Conservation (phyloP, 345 rosid species). For the Citrus trifoliata region DNA sequence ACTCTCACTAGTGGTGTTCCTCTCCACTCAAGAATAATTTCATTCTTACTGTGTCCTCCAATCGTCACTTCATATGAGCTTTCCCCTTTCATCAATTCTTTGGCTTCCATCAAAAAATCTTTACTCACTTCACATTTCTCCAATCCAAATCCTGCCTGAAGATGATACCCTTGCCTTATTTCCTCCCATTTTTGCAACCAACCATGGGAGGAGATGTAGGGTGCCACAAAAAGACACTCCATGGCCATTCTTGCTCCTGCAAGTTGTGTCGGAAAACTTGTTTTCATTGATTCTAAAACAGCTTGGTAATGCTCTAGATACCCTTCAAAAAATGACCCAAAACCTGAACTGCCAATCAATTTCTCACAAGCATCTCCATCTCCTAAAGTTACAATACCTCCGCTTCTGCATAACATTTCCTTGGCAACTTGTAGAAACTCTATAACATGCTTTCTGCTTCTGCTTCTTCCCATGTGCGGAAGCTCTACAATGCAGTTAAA, state of each 20-base stretch:
- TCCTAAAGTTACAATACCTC: conserved; percentile 21
- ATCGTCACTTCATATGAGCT: conserved; percentile 33
- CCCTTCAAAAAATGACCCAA: conserved; percentile 19
- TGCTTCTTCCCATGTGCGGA: conserved; percentile 26
- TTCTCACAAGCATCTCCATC: conserved; percentile 25
- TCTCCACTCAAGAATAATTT: conserved; percentile 42
- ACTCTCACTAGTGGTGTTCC: conserved; percentile 37
- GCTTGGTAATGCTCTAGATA: conserved; percentile 20
- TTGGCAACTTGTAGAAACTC: conserved; percentile 19
- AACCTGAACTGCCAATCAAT: neutral
- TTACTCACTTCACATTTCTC: conserved; percentile 24
- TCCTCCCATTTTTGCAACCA: conserved; percentile 33
- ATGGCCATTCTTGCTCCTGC: conserved; percentile 27
- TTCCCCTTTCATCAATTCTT: conserved; percentile 33
- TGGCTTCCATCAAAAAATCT: conserved; percentile 33
- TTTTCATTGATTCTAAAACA: conserved; percentile 29
- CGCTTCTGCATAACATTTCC: neutral
- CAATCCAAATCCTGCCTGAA: conserved; percentile 4
- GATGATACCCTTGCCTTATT: conserved; percentile 6
- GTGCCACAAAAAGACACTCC: conserved; percentile 31
- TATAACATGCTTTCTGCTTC: conserved; percentile 16
- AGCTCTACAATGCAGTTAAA: conserved; percentile 28
- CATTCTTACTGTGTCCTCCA: conserved; percentile 34
- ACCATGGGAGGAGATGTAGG: conserved; percentile 12
- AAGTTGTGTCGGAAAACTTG: conserved; percentile 16